A percentile compares a stretch with the other conserved stretches of the same genome.
These are phyloP conservation scores for Trypanosoma theileri DNA, from an alignment of 208 protist species.

Conservation along the genomic window DNA sequence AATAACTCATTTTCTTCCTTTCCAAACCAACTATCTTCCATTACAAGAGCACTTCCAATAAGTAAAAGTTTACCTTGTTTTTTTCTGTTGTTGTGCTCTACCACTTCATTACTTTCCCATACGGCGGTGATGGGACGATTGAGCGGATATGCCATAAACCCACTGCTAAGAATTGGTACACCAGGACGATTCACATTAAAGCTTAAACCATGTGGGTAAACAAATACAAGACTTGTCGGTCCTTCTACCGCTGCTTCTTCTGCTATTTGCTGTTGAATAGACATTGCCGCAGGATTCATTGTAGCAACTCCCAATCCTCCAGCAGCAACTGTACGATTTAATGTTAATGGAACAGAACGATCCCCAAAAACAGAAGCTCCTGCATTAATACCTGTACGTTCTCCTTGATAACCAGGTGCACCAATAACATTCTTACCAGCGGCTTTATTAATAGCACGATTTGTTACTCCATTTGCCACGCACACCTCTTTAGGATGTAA, in stretches of 20 bases:
- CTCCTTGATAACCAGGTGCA: constrained; percentile 19
- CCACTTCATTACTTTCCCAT: constrained; percentile 70
- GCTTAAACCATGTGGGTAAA: constrained; percentile 95
- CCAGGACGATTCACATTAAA: constrained; percentile 93
- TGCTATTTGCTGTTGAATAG: constrained; percentile 36
- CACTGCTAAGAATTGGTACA: constrained; percentile 93
- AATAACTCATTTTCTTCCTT: constrained; percentile 94
- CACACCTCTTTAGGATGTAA: constrained; percentile 96
- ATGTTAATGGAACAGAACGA: constrained; percentile 30
- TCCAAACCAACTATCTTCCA: constrained; percentile 93
- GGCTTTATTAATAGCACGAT: constrained; percentile 92
- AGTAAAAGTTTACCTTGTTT: constrained; percentile 91
- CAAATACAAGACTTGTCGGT: constrained; percentile 80
- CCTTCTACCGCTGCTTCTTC: constrained; percentile 40
- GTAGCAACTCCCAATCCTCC: constrained; percentile 25
- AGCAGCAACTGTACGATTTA: constrained; percentile 61
- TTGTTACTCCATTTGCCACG: constrained; percentile 94
- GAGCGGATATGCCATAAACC: constrained; percentile 94
- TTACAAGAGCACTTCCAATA: constrained; percentile 86
- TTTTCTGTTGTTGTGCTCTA: constrained; percentile 68
- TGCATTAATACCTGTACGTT: constrained; percentile 3
- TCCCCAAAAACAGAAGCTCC: constrained; percentile 14
- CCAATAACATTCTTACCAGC: constrained; percentile 87
- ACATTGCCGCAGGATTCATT: constrained; percentile 25
- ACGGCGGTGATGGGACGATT: constrained; percentile 91